Evolutionary conservation across 257 asterid species (phyloP), one percentile per base, ranked within the genome.

Genomic region (Solanum chiquidenum): DNA sequence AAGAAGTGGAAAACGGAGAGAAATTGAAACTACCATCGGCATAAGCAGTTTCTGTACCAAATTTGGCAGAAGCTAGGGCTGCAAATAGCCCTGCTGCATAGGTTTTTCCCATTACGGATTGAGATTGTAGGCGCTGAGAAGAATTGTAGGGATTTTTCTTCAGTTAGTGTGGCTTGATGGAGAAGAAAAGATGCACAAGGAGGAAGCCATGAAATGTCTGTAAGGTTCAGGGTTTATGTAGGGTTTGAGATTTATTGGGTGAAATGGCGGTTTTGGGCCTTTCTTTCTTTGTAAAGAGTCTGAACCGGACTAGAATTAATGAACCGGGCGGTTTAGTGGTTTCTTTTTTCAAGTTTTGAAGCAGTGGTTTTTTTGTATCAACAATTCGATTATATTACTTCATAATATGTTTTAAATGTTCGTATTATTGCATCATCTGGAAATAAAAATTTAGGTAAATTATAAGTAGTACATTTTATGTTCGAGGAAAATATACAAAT

Each of bases 11-110:
- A 73, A 93, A 94, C 1, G 96, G 94, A 74, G 90, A 27, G 75
- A 94, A 95, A 10, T 85, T 92, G 87, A 93, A 90, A 6, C 93
- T 86, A 86, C 95, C 97, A 77, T 94, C 97, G 9, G 97, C 97
- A 89, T 90, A 89, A 33, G 92, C 92, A 84, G 86, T 90, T 64
- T 93, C 92, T 9, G 84, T 88, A 58, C 93, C 93, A n/a, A 93
- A 87, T 58, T 93, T 37, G 6, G 95, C 95, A 83, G 95, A 92
- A 16, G 94, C 94, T 33, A 94, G 33, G 89, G 96, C 94, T 60
- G 98, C 95, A 77, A 94, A 71, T 87, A 94, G 64, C 91, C 97
- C 98, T 16, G 94, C 90, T 66, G 92, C 95, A 86, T 88, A 92
- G 46, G 82, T 88, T 87, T 91, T 93, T 4, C 93, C 91, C 98